A percentile compares a stretch with the other conserved stretches of the same genome.
These are phyloP conservation scores for Parachaetomium inaequale DNA, from an alignment of 495 filamentous ascomycete species.

Conservation along the genomic window DNA sequence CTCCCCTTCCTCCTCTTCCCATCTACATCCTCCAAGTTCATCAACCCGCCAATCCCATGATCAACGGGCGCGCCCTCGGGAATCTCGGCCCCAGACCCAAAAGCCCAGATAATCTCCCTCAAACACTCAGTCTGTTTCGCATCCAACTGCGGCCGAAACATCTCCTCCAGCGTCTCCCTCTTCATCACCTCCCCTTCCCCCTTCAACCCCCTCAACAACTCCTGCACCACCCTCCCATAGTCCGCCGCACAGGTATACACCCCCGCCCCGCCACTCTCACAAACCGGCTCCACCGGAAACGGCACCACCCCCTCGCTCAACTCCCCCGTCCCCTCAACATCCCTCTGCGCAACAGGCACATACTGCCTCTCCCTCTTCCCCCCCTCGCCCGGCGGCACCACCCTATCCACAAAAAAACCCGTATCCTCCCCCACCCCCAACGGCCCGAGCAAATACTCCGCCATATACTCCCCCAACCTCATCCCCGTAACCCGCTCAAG, in stretches of 20 bases:
- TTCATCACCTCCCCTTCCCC: constrained; percentile 18
- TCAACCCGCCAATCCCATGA: constrained; percentile 28
- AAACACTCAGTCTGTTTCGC: constrained; percentile 23
- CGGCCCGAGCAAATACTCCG: constrained; percentile 21
- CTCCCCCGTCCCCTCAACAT: constrained; percentile 13
- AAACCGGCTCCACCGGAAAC: constrained; percentile 16
- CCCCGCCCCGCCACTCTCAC: constrained; percentile 51
- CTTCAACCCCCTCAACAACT: constrained; percentile 34
- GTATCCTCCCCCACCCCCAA: constrained; percentile 26
- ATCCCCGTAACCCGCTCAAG: constrained; percentile 25
- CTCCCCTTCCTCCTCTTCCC: constrained; percentile 36
- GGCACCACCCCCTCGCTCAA: constrained; percentile 5
- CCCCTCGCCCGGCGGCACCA: background rate
- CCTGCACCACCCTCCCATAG: constrained; percentile 50
- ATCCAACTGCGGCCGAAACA: constrained; percentile 52
- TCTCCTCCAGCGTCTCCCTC: constrained; percentile 40
- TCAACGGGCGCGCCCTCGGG: constrained; percentile 17
- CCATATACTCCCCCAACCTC: constrained; percentile 27
- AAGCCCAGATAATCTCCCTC: constrained; percentile 3
- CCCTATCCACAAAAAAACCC: constrained; percentile 14
- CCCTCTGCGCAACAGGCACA: constrained; percentile 7
- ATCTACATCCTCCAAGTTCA: constrained; percentile 31
- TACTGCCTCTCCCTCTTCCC: background rate
- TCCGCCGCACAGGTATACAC: constrained; percentile 45
- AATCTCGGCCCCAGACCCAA: constrained; percentile 24